These are phyloP conservation scores for Trametes villosa DNA, from an alignment of 768 basidiomycete species.

Conservation along the genomic window DNA sequence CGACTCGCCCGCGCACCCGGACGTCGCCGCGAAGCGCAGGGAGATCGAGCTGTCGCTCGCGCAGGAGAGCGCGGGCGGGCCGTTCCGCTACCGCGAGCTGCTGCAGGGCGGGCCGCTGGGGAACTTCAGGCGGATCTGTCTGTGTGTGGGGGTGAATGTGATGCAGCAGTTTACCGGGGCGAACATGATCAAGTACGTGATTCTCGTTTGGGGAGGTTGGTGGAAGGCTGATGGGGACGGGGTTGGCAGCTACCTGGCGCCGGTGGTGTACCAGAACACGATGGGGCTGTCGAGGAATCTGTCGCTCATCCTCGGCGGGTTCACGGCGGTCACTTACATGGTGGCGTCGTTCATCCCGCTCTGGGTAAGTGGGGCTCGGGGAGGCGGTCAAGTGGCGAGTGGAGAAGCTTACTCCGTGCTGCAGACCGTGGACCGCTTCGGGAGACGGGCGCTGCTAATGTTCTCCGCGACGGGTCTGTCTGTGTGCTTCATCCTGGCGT, in stretches of 20 bases:
- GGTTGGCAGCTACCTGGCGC: constrained; percentile 40
- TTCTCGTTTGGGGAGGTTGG: no score
- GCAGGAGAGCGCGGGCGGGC: constrained; percentile 42
- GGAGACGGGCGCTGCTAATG: constrained; percentile 43
- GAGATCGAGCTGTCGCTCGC: constrained; percentile 44
- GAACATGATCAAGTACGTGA: constrained; percentile 44
- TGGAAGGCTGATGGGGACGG: background rate
- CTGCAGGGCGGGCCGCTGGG: constrained; percentile 42
- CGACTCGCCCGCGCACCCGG: constrained; percentile 40
- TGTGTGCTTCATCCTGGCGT: constrained; percentile 42
- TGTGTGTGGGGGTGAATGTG: constrained; percentile 44
- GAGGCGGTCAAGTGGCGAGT: background rate
- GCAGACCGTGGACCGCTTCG: constrained; percentile 46
- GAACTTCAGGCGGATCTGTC: constrained; percentile 43
- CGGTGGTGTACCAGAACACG: constrained; percentile 47
- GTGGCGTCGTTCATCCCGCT: constrained; percentile 46
- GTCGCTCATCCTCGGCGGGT: constrained; percentile 45
- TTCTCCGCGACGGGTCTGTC: constrained; percentile 43
- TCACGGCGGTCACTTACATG: constrained; percentile 45
- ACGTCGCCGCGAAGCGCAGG: constrained; percentile 37
- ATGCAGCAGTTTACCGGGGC: constrained; percentile 52
- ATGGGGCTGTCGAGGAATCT: constrained; percentile 46
- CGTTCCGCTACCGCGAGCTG: constrained; percentile 41
- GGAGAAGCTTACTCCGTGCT: background rate
- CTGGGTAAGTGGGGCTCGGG: constrained; percentile 33